Evolutionary conservation across 768 basidiomycete genomes (phyloP), one percentile per base, ranked within the genome.

Genomic region (Dendrothele bispora): DNA sequence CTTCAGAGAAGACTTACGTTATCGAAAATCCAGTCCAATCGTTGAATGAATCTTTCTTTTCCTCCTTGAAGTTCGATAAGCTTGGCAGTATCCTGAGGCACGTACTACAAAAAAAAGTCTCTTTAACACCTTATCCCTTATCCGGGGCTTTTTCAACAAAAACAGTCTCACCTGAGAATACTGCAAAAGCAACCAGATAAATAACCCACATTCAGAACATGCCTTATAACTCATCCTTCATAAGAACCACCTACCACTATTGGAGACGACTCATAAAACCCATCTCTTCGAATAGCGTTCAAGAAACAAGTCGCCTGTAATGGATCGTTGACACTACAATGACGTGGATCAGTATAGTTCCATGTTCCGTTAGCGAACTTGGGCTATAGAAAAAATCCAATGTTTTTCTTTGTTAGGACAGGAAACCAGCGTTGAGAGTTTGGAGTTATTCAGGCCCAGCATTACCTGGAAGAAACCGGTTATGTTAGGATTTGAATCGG

Each of bases 271-370:
- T 17, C 21, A 21, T 21, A 7, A 21, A n/a, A 21, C 21, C 36
- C n/a, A 21, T 6, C 36, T 17, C 5, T 37, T 5, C n/a, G 36
- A 15, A 6, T 5, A 6, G 15, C 15, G n/a, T 7, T 37, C 36
- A 30, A 17, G 12, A 48, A 84, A 53, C 83, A 85, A 0, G 80
- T 82, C 1, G 82, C 72, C 22, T 71, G 64, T 3, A 62, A 60
- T 0, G 82, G 83, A 53, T 84, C 82, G 48, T 85, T 76, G 35
- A 80, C 68, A 56, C 82, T 83, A 57, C 83, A 85, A 58, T 84
- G 82, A 26, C 83, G 66, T 2, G 83, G 83, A 59, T 85, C 83
- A 1, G 83, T 85, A 50, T 74, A 82, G 56, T 78, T 80, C 63
- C 78, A 85, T 0, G 73, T 75, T 4, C 83, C 82, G 53, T 81